phyloP scores from a whole-genome alignment of 2,329 filamentous ascomycete species.

The Fusarium udum region DNA sequence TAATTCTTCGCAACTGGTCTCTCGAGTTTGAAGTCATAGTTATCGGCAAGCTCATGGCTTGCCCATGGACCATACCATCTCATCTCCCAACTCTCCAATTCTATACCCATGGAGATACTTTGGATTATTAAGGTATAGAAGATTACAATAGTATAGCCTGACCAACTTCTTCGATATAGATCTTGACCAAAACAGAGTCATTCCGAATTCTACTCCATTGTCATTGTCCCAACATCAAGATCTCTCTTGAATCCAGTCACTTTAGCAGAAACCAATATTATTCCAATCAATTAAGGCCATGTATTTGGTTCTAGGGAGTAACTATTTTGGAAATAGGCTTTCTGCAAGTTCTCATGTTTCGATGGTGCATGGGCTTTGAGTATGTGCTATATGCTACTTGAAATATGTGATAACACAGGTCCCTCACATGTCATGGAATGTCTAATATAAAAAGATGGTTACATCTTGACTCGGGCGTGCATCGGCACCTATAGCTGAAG shows the following conservation, averaged over 20 bases:
- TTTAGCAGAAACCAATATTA: neutral
- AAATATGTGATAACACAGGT: neutral
- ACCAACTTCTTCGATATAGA: neutral
- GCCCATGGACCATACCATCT: neutral
- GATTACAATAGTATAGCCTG: too few species aligned
- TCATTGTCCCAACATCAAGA: too few species aligned
- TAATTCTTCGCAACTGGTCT: neutral
- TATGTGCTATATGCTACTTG: too few species aligned
- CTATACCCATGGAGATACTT: neutral
- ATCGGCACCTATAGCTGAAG: neutral
- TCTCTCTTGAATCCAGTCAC: neutral
- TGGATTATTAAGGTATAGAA: neutral
- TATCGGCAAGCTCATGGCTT: too few species aligned
- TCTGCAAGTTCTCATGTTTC: neutral
- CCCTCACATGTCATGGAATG: neutral
- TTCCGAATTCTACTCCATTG: neutral
- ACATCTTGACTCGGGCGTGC: rapidly evolving
- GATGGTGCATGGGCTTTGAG: neutral
- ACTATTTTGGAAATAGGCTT: rapidly evolving
- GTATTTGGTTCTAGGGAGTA: neutral
- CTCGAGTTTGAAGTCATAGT: too few species aligned
- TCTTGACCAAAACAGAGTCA: neutral
- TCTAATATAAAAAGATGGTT: neutral
- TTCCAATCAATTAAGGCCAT: too few species aligned
- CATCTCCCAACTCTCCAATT: neutral